phyloP scores from a whole-genome alignment of 1,139 yeast species.

The Pichia sp. region DNA sequence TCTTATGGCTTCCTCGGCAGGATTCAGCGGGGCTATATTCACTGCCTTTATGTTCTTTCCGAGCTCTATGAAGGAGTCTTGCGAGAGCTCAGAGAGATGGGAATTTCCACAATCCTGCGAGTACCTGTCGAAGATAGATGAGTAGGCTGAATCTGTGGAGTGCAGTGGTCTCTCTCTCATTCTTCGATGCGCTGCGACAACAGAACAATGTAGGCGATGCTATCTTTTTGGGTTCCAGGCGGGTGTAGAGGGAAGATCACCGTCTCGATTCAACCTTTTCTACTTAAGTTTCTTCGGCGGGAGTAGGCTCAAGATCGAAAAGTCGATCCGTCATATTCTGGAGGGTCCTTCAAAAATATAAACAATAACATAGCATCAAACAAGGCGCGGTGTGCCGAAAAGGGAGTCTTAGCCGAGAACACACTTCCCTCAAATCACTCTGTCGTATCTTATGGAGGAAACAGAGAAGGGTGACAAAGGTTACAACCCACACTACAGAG shows the following conservation, averaged over 20 bases:
- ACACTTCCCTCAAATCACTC: too few species aligned
- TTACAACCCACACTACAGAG: too few species aligned
- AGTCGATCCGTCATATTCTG: background rate
- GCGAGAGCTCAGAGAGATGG: background rate
- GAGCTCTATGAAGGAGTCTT: background rate
- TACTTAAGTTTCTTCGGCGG: background rate
- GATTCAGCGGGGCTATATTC: background rate
- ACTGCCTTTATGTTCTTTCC: background rate
- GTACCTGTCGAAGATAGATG: constrained; percentile 9
- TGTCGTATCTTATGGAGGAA: background rate
- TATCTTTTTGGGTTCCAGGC: too few species aligned
- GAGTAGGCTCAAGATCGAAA: background rate
- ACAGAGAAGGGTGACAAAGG: too few species aligned
- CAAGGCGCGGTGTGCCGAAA: background rate
- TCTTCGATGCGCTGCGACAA: constrained; percentile 15
- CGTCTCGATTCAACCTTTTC: background rate
- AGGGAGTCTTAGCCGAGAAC: too few species aligned
- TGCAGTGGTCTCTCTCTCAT: constrained; percentile 25
- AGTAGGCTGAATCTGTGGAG: constrained; percentile 4
- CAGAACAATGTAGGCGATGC: too few species aligned
- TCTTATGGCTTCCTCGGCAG: background rate
- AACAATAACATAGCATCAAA: background rate
- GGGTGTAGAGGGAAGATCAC: too few species aligned
- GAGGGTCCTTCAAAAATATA: background rate
- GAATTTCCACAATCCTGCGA: background rate